A percentile compares a stretch with the other conserved stretches of the same genome.
Conservation (phyloP, 768 basidiomycete genomes). For the Tephrocybe sp. region DNA sequence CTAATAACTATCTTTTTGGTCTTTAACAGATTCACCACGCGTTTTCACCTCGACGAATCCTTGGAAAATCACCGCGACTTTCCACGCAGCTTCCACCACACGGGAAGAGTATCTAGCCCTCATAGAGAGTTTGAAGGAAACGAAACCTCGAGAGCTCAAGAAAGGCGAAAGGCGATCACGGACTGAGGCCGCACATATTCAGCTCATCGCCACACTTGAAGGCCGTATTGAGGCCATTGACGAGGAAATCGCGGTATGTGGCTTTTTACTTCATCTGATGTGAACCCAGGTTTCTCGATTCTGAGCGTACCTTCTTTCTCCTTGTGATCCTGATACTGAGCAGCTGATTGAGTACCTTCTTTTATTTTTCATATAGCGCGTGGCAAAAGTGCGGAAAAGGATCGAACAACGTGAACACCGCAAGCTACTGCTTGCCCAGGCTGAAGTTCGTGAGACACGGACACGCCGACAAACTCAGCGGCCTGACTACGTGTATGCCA, state of each 20-base stretch:
- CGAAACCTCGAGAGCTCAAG: slow-evolving; percentile 44
- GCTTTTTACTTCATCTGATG: slow-evolving; percentile 9
- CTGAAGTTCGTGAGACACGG: slow-evolving; percentile 77
- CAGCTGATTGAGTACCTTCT: slow-evolving; percentile 7
- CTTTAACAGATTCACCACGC: slow-evolving; percentile 73
- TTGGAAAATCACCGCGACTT: slow-evolving; percentile 83
- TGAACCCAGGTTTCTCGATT: neutral
- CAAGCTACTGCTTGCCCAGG: slow-evolving; percentile 64
- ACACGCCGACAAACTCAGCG: slow-evolving; percentile 71
- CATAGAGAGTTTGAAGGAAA: slow-evolving; percentile 59
- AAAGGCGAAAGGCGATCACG: slow-evolving; percentile 52
- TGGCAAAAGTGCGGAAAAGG: slow-evolving; percentile 68
- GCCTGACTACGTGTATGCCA: slow-evolving; percentile 81
- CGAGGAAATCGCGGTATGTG: slow-evolving; percentile 68
- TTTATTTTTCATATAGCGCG: slow-evolving; percentile 49
- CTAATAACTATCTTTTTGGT: slow-evolving; percentile 26
- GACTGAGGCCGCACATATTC: slow-evolving; percentile 58
- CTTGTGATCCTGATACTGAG: slow-evolving; percentile 3
- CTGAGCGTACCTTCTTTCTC: slow-evolving; percentile 6
- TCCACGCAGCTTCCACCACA: slow-evolving; percentile 69
- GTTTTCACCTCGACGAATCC: slow-evolving; percentile 86
- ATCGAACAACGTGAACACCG: slow-evolving; percentile 72
- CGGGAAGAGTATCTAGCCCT: slow-evolving; percentile 69
- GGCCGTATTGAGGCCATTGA: slow-evolving; percentile 65
- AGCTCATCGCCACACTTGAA: slow-evolving; percentile 63